phyloP scores from a whole-genome alignment of 2,329 filamentous ascomycete genomes.

The Colletotrichum lindemuthianum region DNA sequence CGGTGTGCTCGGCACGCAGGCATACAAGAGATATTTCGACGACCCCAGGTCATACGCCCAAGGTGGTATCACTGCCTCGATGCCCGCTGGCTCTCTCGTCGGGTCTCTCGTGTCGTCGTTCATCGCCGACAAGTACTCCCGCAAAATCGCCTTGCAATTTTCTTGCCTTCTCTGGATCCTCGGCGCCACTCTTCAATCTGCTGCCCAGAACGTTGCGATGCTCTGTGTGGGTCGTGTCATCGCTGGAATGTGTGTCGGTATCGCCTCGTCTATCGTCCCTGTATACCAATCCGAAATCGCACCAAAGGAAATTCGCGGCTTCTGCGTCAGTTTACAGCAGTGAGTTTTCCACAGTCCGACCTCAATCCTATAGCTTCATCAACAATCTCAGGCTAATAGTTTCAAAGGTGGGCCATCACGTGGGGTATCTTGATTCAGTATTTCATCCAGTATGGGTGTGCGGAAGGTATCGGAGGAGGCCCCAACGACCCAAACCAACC shows the following conservation, averaged over 20 bases:
- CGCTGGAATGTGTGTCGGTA: slow-evolving; percentile 78
- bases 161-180: slow-evolving; percentile 62
- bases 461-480: slow-evolving; percentile 60
- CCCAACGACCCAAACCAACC: slow-evolving; percentile 61
- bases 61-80: slow-evolving; percentile 77
- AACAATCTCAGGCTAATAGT: too few relatives aligned
- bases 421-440: slow-evolving; percentile 76
- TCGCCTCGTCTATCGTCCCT: slow-evolving; percentile 76
- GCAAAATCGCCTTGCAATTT: slow-evolving; percentile 60
- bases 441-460: slow-evolving; percentile 73
- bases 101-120: slow-evolving; percentile 63
- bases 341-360: too few relatives aligned
- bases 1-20: slow-evolving; percentile 71
- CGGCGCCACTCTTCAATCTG: slow-evolving; percentile 65
- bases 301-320: slow-evolving; percentile 65
- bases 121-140: slow-evolving; percentile 60
- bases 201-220: slow-evolving; percentile 74
- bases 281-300: slow-evolving; percentile 77
- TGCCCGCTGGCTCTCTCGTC: slow-evolving; percentile 77
- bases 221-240: slow-evolving; percentile 76
- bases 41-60: slow-evolving; percentile 68
- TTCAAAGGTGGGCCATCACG: slow-evolving; percentile 68
- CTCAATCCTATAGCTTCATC: too few relatives aligned
- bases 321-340: slow-evolving; percentile 70
- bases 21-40: slow-evolving; percentile 78